Conservation (phyloP, 1,284 basidiomycete species). For the Irpex sp. region DNA sequence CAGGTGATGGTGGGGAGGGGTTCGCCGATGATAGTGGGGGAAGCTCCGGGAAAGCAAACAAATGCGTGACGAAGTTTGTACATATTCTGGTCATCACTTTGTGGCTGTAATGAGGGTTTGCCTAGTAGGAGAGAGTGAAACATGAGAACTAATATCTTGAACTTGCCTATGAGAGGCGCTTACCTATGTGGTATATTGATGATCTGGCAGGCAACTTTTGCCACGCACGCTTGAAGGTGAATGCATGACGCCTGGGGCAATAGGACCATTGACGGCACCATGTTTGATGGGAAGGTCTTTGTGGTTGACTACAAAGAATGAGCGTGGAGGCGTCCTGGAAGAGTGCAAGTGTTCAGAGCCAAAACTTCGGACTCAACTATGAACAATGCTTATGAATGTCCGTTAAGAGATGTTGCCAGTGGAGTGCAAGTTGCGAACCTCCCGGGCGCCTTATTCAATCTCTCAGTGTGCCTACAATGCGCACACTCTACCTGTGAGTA, state of each 20-base stretch:
- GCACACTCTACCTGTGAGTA: no score
- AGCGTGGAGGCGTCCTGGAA: no score
- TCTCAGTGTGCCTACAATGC: no score
- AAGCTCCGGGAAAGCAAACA: slow-evolving; percentile 68
- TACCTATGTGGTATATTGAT: slow-evolving; percentile 15
- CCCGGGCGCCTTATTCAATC: no score
- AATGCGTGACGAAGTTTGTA: slow-evolving; percentile 73
- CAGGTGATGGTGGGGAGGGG: slow-evolving; percentile 45
- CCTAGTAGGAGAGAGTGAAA: slow-evolving; percentile 6
- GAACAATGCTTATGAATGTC: no score
- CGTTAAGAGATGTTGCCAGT: no score
- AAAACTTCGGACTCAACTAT: no score
- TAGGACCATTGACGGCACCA: no score
- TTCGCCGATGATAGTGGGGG: slow-evolving; percentile 27
- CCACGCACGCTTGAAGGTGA: slow-evolving; percentile 22
- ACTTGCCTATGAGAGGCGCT: slow-evolving; percentile 6
- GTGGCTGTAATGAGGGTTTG: slow-evolving; percentile 78
- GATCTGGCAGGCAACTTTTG: slow-evolving; percentile 17
- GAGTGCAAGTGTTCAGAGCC: no score
- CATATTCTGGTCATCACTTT: slow-evolving; percentile 60
- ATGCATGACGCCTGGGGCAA: slow-evolving; percentile 25
- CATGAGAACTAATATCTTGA: not conserved
- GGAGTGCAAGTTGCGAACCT: no score
- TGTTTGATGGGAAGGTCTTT: slow-evolving; percentile 13
- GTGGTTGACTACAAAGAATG: slow-evolving; percentile 8